phyloP scores from a whole-genome alignment of 192 early-diverging fungal species.

The Rhizophagus clarus region DNA sequence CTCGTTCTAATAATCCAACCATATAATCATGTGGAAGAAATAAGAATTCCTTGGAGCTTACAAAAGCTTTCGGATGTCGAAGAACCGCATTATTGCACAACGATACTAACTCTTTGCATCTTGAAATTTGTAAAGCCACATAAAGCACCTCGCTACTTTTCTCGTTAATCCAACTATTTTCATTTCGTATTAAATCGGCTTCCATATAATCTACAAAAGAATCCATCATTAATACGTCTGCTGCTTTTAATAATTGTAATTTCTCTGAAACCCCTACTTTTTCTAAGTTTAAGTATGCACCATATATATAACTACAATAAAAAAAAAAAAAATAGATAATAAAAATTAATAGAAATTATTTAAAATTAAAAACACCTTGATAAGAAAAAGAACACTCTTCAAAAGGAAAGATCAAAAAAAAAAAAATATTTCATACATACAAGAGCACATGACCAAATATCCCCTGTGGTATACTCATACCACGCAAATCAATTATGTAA shows the following conservation, averaged over 20 bases:
- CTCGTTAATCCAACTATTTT: neutral
- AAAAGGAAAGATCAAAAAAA: neutral
- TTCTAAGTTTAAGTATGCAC: constrained; percentile 5
- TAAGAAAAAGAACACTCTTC: neutral
- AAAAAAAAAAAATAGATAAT: neutral
- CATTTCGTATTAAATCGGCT: neutral
- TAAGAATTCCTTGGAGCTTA: constrained; percentile 18
- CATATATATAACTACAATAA: constrained; percentile 12
- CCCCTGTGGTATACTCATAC: neutral
- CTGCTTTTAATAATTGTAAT: constrained; percentile 18
- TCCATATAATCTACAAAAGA: constrained; percentile 21
- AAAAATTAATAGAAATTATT: neutral
- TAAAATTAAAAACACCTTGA: neutral
- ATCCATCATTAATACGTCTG: constrained; percentile 22
- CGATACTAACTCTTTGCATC: neutral
- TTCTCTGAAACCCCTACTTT: neutral
- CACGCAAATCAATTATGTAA: constrained; percentile 17
- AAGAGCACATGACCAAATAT: constrained; percentile 4
- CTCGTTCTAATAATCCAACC: neutral
- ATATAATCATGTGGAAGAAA: constrained; percentile 9
- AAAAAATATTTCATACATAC: neutral
- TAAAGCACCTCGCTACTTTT: constrained; percentile 1
- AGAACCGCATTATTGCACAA: constrained; percentile 4
- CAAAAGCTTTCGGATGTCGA: neutral
- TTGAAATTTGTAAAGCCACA: constrained; percentile 18